phyloP scores from a whole-genome alignment of 352 stramenopile genomes.

The Aphanomyces stellatus region DNA sequence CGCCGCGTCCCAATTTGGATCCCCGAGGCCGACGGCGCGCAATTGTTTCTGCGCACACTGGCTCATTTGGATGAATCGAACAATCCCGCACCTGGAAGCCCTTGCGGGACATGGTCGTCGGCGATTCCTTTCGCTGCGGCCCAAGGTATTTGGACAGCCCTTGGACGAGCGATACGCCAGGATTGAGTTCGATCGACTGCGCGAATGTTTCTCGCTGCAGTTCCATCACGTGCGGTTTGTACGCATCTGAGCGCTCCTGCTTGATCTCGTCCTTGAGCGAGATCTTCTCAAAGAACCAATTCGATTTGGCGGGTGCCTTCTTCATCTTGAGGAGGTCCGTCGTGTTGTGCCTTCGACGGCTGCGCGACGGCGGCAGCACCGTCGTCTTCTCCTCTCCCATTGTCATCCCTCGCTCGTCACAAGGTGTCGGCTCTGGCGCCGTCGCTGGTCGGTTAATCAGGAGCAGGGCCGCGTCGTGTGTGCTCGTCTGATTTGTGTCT shows the following conservation, averaged over 20 bases:
- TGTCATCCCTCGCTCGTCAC: neutral
- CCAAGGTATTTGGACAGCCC: neutral
- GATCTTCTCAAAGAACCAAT: slow-evolving; percentile 11
- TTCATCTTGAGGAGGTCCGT: neutral
- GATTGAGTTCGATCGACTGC: slow-evolving; percentile 10
- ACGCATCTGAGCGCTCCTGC: neutral
- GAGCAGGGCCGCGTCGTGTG: neutral
- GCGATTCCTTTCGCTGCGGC: neutral
- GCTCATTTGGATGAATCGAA: neutral
- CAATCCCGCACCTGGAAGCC: neutral
- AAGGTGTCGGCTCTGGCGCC: neutral
- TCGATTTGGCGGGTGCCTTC: neutral
- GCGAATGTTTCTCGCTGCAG: slow-evolving; percentile 11
- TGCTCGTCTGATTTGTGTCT: neutral
- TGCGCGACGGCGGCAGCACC: neutral
- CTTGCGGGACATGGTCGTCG: slow-evolving; percentile 3
- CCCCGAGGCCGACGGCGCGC: no score
- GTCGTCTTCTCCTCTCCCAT: neutral
- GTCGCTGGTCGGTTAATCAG: neutral
- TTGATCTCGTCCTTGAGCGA: slow-evolving; percentile 11
- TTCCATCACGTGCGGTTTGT: slow-evolving; percentile 7
- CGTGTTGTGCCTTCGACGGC: slow-evolving; percentile 1
- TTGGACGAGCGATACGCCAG: slow-evolving; percentile 10
- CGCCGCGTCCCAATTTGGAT: neutral
- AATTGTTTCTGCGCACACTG: neutral